phyloP scores from a whole-genome alignment of 345 rosid genomes.

The Lepidium didymum region DNA sequence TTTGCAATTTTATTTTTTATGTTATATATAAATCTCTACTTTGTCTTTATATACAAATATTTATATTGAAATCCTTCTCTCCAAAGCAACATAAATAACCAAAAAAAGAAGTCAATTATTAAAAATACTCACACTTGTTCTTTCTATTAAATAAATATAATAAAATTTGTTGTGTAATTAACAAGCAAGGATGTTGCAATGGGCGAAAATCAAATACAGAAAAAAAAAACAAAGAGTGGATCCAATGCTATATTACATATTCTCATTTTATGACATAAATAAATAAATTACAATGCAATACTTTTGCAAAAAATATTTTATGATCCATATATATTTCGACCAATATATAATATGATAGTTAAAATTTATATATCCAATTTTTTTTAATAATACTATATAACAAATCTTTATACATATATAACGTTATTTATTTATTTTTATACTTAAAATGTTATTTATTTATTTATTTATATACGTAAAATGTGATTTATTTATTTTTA shows the following conservation, averaged over 20 bases:
- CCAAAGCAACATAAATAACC: constrained; percentile 4
- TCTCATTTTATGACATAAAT: background rate
- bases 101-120: background rate
- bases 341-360: background rate
- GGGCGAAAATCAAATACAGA: background rate
- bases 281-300: background rate
- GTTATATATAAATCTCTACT: background rate
- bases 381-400: background rate
- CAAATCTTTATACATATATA: background rate
- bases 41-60: background rate
- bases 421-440: background rate
- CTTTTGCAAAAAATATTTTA: background rate
- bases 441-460: background rate
- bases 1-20: too few relatives aligned
- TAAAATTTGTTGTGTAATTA: background rate
- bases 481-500: background rate
- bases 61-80: background rate
- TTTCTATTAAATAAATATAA: background rate
- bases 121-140: background rate
- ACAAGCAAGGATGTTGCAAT: constrained; percentile 10
- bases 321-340: background rate
- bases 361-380: background rate
- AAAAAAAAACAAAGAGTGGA: background rate
- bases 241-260: background rate
- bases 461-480: background rate